Percentiles rank a stretch among this genome's conserved stretches.
Evolutionary conservation across 176 grass and related monocot species (phyloP).

Genomic region (Eleusine coracana): DNA sequence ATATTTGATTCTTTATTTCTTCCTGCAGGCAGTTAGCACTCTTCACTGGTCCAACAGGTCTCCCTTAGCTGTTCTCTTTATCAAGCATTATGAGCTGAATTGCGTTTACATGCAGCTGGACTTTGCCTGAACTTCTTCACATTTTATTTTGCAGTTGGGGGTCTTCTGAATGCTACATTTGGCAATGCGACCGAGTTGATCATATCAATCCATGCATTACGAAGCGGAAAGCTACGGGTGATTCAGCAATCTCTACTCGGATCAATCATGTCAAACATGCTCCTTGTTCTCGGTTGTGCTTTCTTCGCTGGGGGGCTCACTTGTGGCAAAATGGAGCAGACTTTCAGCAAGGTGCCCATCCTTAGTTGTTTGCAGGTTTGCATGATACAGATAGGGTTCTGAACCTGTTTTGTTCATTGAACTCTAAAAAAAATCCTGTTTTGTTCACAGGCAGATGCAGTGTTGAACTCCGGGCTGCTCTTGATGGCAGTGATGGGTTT

Average conservation of each 20-base stretch:
- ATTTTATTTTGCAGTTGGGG: constrained; percentile 51
- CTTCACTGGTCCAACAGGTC: constrained; percentile 83
- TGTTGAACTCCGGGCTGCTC: constrained; percentile 78
- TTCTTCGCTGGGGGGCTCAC: constrained; percentile 77
- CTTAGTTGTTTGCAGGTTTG: not conserved
- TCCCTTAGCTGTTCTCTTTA: constrained; percentile 20
- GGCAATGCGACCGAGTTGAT: constrained; percentile 83
- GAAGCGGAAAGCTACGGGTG: constrained; percentile 58
- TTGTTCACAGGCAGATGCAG: constrained; percentile 57
- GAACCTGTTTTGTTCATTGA: not conserved
- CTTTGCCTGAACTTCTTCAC: not conserved
- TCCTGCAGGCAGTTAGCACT: constrained; percentile 65
- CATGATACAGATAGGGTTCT: not conserved
- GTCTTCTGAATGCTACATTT: constrained; percentile 74
- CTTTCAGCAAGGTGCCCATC: constrained; percentile 66
- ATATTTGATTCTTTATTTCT: constrained; percentile 36
- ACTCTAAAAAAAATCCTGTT: not conserved
- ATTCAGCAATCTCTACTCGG: constrained; percentile 80
- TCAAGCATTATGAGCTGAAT: constrained; percentile 38
- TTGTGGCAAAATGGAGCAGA: constrained; percentile 55
- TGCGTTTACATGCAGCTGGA: not conserved
- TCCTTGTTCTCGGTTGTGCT: constrained; percentile 71
- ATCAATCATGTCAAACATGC: constrained; percentile 81
- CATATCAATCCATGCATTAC: constrained; percentile 75
- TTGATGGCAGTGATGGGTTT: constrained; percentile 77